Conservation (phyloP, 2,329 filamentous ascomycete genomes). For the Aspergillus fumigatiaffinis region DNA sequence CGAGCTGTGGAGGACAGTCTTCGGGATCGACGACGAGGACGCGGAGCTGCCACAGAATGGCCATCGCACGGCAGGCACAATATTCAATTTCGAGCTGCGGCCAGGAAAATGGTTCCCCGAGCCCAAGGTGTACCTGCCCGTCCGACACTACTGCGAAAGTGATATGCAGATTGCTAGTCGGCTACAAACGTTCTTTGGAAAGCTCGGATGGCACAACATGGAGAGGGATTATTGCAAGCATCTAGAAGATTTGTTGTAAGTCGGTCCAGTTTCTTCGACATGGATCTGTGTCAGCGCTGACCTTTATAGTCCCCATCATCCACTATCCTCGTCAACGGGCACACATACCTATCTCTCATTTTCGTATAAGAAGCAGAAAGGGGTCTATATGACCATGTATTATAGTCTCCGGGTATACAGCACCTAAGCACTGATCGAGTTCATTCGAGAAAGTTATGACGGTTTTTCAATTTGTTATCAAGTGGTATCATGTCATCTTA, state of each 20-base stretch:
- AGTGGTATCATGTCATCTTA: too few relatives aligned
- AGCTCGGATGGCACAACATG: background rate
- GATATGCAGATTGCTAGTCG: background rate
- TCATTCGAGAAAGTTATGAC: too few relatives aligned
- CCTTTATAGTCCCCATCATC: background rate
- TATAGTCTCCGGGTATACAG: background rate
- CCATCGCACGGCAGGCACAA: background rate
- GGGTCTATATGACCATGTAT: background rate
- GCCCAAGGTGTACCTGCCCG: slow-evolving; percentile 5
- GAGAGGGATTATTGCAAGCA: background rate
- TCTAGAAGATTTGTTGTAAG: background rate
- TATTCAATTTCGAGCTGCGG: slow-evolving; percentile 4
- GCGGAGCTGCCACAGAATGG: background rate
- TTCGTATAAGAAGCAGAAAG: background rate
- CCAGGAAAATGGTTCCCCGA: slow-evolving; percentile 1
- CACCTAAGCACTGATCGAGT: background rate
- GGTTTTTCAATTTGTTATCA: too few relatives aligned
- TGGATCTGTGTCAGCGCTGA: background rate
- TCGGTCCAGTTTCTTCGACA: background rate
- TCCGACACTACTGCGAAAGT: slow-evolving; percentile 3
- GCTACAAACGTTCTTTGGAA: background rate
- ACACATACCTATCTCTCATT: background rate
- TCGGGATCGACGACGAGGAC: background rate
- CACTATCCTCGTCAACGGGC: background rate
- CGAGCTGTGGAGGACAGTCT: background rate